phyloP scores from a whole-genome alignment of 2,329 filamentous ascomycete species.

The Phaeosphaeria sp. region DNA sequence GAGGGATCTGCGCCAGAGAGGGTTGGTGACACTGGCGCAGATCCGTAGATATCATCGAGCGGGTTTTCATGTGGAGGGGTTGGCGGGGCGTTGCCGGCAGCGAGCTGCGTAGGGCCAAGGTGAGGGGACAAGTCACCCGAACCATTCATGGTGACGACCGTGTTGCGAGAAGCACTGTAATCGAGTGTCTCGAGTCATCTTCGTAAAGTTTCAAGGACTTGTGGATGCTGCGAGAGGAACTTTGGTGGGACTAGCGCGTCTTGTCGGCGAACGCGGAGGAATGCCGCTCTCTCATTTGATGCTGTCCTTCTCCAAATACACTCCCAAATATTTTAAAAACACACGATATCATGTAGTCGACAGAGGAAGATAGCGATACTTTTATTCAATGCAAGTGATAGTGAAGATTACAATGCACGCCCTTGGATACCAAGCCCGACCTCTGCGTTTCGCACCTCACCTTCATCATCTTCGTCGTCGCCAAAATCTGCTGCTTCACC shows the following conservation, averaged over 20 bases:
- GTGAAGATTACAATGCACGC: conserved; percentile 5
- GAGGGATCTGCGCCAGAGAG: conserved; percentile 8
- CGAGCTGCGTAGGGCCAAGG: conserved; percentile 32
- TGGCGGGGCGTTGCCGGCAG: conserved; percentile 38
- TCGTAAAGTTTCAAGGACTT: conserved; percentile 6
- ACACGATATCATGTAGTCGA: no score
- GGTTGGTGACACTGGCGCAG: conserved; percentile 49
- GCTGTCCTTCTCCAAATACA: not conserved
- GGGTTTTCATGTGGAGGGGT: conserved; percentile 42
- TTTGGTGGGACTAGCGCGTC: conserved; percentile 19
- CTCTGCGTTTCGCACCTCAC: conserved; percentile 18
- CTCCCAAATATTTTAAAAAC: no score
- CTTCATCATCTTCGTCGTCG: conserved; percentile 25
- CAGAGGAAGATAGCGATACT: not conserved
- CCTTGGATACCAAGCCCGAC: conserved; percentile 20
- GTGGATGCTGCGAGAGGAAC: conserved; percentile 14
- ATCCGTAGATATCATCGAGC: conserved; percentile 57
- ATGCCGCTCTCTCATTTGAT: conserved; percentile 19
- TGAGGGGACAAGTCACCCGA: conserved; percentile 33
- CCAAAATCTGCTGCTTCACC: conserved; percentile 27
- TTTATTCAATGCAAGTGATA: not conserved
- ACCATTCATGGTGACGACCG: conserved; percentile 18
- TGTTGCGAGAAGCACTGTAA: not conserved
- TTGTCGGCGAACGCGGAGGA: conserved; percentile 23
- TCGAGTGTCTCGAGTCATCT: conserved; percentile 14